Evolutionary conservation across 1,139 yeast genomes (phyloP), one percentile per base, ranked within the genome.

Genomic region (Suhomyces terraborum): DNA sequence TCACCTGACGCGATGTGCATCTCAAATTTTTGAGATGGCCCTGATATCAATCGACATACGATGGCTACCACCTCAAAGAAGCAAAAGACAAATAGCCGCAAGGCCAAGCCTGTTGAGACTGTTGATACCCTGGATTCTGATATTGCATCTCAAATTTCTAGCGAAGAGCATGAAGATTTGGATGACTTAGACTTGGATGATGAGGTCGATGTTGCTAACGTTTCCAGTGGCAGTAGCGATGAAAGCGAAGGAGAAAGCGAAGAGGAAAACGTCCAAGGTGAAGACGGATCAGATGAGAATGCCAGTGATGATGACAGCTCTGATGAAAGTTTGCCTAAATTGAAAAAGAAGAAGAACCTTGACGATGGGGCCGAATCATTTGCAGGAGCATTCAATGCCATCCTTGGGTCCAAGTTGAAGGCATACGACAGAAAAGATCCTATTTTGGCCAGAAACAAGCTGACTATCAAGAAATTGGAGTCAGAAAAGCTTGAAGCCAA

Each of bases 401-500:
- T 93, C 55, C 68, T 93, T 39, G 86, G 86, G 7, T 88, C 98
- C 2, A 84, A 82, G 56, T 73, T 93, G 53, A 93, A 93, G 60
- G 94, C 96, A 0, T 85, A 89, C 55, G 88, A 86, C 57, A 76
- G 97, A 58, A 77, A 77, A 35, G 95, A 89, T 56, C 98, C 98
- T 2, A 88, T 93, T 43, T 74, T 93, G 63, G 91, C 91, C 12
- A 80, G 94, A 67, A 78, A 79, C 40, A 85, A 89, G 54, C 76
- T 77, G 44, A 70, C 81, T 0, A 64, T 87, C 40, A 84, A 84
- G 63, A 83, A 87, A 50, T 73, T 86, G 39, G 97, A 89, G 51
- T 78, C 83, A 17, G 88, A 88, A 41, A 86, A 85, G 59, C 67
- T 93, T 35, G 98, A 93, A 53, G 77, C 80, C 46, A 87, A 89